Evolutionary conservation across 2,329 filamentous ascomycete genomes (phyloP), one percentile per base, ranked within the genome.

Genomic region (Myriangium duriaei): DNA sequence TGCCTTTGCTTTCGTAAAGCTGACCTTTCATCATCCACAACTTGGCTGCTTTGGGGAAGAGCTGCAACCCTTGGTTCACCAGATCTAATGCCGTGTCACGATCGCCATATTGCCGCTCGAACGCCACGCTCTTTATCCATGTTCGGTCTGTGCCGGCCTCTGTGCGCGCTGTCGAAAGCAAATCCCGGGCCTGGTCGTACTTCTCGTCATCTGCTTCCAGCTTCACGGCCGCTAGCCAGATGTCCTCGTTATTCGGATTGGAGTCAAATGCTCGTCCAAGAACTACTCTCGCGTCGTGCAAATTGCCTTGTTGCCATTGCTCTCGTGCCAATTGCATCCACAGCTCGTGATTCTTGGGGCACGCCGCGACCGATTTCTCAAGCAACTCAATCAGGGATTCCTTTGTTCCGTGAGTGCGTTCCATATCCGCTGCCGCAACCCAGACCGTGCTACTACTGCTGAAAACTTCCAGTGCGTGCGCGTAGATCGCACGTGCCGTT

Each of bases 21-120:
- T 98, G 91, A 0, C 92, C 91, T 62, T 98, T 98, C 67, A 94
- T 83, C 82, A 96, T 95, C 80, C 88, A 95, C 15, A 98, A 70
- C 61, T 96, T 96, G 37, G 84, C 72, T 10, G 81, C 76, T 31
- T 77, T 74, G 1, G 91, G 88, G 64, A 93, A 98, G 7, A 84
- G 71, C 47, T 87, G 79, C 24, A 98, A 66, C 1, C 81, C 91
- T 55, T 92, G 80, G 42, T 87, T 84, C 30, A 83, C 83, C 9
- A 98, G 76, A 51, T 92, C 82, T 11, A 98, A 70, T 0, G 91
- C 87, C 1, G 77, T 76, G 32, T 94, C 84, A 16, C 69, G 68
- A 49, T 91, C 80, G 40, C 79, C 81, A 14, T 84, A 68, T 49
- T 93, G 84, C 11, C 91, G 75, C 60, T 98, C 91, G 52, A 94